Percentiles rank a stretch among this genome's conserved stretches.
These are phyloP conservation scores for Ceratocystiopsis minuta DNA, from an alignment of 2,329 filamentous ascomycete species.

Conservation along the genomic window DNA sequence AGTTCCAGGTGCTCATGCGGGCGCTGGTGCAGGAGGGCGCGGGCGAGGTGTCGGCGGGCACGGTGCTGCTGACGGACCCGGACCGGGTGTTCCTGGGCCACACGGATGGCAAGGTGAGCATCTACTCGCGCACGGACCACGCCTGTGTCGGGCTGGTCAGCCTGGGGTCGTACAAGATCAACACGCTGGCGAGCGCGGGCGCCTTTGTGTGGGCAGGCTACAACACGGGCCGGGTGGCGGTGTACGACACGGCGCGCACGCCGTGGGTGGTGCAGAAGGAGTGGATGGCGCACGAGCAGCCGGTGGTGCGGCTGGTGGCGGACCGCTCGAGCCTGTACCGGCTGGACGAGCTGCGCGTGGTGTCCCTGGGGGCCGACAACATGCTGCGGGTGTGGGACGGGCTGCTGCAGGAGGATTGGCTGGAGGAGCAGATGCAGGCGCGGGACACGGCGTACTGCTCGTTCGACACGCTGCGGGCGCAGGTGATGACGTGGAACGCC, in stretches of 20 bases:
- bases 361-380: slow-evolving; percentile 77
- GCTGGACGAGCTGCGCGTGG: slow-evolving; percentile 65
- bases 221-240: slow-evolving; percentile 82
- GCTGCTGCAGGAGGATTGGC: slow-evolving; percentile 79
- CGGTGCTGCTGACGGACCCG: slow-evolving; percentile 54
- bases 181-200: slow-evolving; percentile 63
- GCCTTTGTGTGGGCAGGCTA: slow-evolving; percentile 81
- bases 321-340: slow-evolving; percentile 75
- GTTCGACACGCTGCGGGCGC: slow-evolving; percentile 63
- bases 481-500: slow-evolving; percentile 91
- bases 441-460: slow-evolving; percentile 68
- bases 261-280: slow-evolving; percentile 89
- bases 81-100: slow-evolving; percentile 82
- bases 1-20: slow-evolving; percentile 58
- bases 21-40: slow-evolving; percentile 54
- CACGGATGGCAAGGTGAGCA: slow-evolving; percentile 78
- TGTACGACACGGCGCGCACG: slow-evolving; percentile 68
- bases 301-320: slow-evolving; percentile 57
- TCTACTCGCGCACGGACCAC: slow-evolving; percentile 70
- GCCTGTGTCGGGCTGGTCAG: slow-evolving; percentile 64
- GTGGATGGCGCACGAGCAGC: slow-evolving; percentile 78
- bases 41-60: slow-evolving; percentile 75
- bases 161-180: slow-evolving; percentile 90
- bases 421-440: slow-evolving; percentile 77
- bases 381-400: slow-evolving; percentile 80